A percentile compares a stretch with the other conserved stretches of the same genome.
Conservation (phyloP, 176 grass and related monocot species). For the Tillandsia leiboldiana region DNA sequence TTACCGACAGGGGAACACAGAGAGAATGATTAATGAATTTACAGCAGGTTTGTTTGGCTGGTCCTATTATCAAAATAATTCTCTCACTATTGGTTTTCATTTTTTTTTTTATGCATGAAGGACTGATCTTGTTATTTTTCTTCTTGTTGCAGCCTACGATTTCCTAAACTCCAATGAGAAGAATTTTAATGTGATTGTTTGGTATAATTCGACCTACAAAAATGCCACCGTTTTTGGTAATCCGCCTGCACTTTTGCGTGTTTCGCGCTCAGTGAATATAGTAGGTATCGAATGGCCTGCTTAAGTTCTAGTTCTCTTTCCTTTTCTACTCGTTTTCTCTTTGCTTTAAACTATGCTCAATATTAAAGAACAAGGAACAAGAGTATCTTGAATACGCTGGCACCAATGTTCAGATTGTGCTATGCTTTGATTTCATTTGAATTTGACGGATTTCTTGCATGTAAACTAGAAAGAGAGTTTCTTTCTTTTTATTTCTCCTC, state of each 20-base stretch:
- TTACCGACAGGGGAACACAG: conserved; percentile 34
- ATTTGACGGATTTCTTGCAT: no score
- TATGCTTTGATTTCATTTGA: no score
- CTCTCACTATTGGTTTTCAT: background rate
- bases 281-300: conserved; percentile 17
- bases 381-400: no score
- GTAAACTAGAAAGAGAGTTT: no score
- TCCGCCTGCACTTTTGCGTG: conserved; percentile 38
- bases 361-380: no score
- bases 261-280: conserved; percentile 56
- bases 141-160: conserved; percentile 37
- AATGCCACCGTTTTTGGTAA: conserved; percentile 25
- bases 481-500: no score
- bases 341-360: background rate
- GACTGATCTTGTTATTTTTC: background rate
- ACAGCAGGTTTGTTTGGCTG: conserved; percentile 28
- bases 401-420: no score
- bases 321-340: background rate
- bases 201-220: conserved; percentile 49
- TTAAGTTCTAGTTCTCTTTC: background rate
- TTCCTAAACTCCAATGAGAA: conserved; percentile 39
- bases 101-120: background rate
- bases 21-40: conserved; percentile 34
- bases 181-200: conserved; percentile 25
- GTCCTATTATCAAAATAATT: background rate